Evolutionary conservation across 2,329 filamentous ascomycete genomes (phyloP).

Genomic region (Trichophyton rubrum): DNA sequence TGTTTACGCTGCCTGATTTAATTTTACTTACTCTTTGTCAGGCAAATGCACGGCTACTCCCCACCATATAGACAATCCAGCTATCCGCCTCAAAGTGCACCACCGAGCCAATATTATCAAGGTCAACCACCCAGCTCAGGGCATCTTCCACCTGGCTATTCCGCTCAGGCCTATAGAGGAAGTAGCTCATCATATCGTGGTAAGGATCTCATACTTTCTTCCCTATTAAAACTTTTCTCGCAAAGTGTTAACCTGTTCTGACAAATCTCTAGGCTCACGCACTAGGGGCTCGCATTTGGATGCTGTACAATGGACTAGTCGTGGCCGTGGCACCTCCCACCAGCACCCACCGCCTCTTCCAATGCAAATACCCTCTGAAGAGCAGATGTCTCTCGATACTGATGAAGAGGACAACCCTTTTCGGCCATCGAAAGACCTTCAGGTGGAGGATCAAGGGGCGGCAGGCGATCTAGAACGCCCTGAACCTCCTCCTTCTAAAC

Average conservation of each 20-base stretch:
- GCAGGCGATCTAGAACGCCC: conserved; percentile 32
- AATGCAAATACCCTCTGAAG: conserved; percentile 19
- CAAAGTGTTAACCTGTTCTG: conserved; percentile 36
- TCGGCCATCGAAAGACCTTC: conserved; percentile 51
- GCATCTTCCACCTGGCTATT: conserved; percentile 43
- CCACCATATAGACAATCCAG: conserved; percentile 47
- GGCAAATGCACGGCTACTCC: conserved; percentile 46
- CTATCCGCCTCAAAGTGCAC: conserved; percentile 41
- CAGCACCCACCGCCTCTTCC: conserved; percentile 22
- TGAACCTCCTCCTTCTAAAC: conserved; percentile 37
- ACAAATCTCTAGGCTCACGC: conserved; percentile 32
- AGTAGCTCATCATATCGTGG: conserved; percentile 47
- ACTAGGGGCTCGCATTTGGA: conserved; percentile 49
- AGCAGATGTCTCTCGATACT: conserved; percentile 25
- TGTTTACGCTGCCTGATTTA: background rate
- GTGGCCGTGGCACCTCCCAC: conserved; percentile 38
- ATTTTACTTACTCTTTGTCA: conserved; percentile 13
- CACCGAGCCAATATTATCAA: conserved; percentile 45
- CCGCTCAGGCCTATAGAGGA: conserved; percentile 39
- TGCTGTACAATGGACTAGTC: conserved; percentile 58
- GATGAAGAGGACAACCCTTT: conserved; percentile 50
- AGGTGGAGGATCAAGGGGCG: conserved; percentile 49
- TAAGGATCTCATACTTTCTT: conserved; percentile 34
- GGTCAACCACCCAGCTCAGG: conserved; percentile 43
- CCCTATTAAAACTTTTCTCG: conserved; percentile 32